Percentiles rank a stretch among this genome's conserved stretches.
Conservation (phyloP, 2,329 filamentous ascomycete genomes). For the Xylaria sp. region DNA sequence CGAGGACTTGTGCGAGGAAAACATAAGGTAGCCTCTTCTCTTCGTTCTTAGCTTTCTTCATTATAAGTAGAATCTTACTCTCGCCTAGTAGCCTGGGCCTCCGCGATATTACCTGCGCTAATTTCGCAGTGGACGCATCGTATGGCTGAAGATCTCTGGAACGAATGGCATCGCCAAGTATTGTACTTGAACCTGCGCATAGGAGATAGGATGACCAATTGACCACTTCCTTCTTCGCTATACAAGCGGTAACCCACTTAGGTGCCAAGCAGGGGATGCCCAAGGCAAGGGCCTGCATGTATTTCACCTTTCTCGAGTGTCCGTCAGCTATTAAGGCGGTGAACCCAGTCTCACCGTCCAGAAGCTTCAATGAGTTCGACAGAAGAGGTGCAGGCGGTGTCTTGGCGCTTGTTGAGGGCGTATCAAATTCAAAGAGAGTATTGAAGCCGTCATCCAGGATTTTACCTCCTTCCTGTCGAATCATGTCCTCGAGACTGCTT, state of each 20-base stretch:
- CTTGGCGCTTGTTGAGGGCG: conserved; percentile 46
- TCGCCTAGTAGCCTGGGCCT: conserved; percentile 73
- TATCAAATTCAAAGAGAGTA: conserved; percentile 73
- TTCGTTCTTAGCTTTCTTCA: conserved; percentile 69
- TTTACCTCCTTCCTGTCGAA: conserved; percentile 76
- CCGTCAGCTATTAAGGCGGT: conserved; percentile 86
- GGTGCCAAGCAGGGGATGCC: conserved; percentile 86
- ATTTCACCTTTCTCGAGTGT: conserved; percentile 88
- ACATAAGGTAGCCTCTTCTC: conserved; percentile 77
- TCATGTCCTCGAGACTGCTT: conserved; percentile 65
- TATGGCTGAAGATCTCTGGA: conserved; percentile 76
- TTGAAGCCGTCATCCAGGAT: conserved; percentile 82
- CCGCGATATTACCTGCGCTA: conserved; percentile 66
- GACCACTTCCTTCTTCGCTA: conserved; percentile 69
- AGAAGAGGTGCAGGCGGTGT: conserved; percentile 40
- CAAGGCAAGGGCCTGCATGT: conserved; percentile 92
- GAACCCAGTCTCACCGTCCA: conserved; percentile 73
- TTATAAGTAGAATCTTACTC: conserved; percentile 77
- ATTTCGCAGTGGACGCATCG: conserved; percentile 64
- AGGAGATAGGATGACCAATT: conserved; percentile 86
- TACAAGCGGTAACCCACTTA: conserved; percentile 82
- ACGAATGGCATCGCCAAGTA: conserved; percentile 79
- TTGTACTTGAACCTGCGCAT: conserved; percentile 82
- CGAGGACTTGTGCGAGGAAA: conserved; percentile 83
- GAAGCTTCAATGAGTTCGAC: conserved; percentile 60